These are phyloP conservation scores for Apiospora sp. DNA, from an alignment of 2,329 filamentous ascomycete species.

Conservation along the genomic window DNA sequence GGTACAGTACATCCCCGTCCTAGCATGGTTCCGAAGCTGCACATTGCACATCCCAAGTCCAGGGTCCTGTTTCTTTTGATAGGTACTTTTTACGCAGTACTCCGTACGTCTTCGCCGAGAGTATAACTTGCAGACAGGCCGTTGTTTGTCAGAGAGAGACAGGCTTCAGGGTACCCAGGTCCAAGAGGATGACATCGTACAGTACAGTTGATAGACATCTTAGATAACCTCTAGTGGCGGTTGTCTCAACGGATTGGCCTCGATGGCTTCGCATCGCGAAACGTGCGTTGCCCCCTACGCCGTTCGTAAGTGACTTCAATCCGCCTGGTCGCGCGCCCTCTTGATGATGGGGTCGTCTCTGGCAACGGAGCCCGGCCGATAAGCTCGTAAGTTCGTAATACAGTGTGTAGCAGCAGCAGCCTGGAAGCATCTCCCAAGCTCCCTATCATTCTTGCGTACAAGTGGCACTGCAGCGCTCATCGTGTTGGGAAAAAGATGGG, in stretches of 20 bases:
- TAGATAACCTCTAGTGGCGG: neutral
- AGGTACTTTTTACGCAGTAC: neutral
- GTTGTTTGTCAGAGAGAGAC: constrained; percentile 7
- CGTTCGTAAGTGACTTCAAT: constrained; percentile 10
- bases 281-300: constrained; percentile 3
- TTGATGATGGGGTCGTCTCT: neutral
- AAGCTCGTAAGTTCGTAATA: constrained; percentile 14
- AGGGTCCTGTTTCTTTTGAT: constrained; percentile 11
- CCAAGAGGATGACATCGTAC: neutral
- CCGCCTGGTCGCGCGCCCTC: neutral
- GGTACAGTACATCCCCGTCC: constrained; percentile 3
- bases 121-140: neutral
- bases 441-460: neutral
- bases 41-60: constrained; percentile 17
- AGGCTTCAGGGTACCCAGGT: neutral
- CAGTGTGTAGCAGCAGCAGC: neutral
- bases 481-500: constrained; percentile 18
- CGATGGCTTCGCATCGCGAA: constrained; percentile 6
- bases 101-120: neutral
- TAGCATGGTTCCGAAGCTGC: neutral
- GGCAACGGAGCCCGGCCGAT: constrained; percentile 5
- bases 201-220: neutral
- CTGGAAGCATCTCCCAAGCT: neutral
- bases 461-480: constrained; percentile 10
- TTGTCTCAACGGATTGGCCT: constrained; percentile 1